A percentile compares a stretch with the other conserved stretches of the same genome.
These are phyloP conservation scores for Davidsoniella neocaledoniae DNA, from an alignment of 2,329 filamentous ascomycete species.

Conservation along the genomic window DNA sequence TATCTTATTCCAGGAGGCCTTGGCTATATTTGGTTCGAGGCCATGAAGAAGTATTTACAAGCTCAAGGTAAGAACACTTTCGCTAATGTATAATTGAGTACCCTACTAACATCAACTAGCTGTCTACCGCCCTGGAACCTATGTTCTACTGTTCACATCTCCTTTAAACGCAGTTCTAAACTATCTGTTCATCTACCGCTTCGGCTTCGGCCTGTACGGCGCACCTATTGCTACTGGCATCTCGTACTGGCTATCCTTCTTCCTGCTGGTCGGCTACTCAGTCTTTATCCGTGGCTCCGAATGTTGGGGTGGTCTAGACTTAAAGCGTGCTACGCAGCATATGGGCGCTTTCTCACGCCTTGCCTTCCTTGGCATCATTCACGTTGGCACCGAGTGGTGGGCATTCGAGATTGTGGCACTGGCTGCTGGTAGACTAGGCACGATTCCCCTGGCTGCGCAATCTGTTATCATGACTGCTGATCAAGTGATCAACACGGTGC, in stretches of 20 bases:
- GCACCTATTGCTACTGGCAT: constrained; percentile 70
- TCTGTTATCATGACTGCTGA: constrained; percentile 83
- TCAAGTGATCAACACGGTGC: constrained; percentile 70
- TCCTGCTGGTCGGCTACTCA: constrained; percentile 57
- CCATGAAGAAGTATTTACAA: constrained; percentile 74
- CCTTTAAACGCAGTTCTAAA: constrained; percentile 69
- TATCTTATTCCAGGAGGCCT: constrained; percentile 64
- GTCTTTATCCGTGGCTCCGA: constrained; percentile 52
- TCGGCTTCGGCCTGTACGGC: constrained; percentile 56
- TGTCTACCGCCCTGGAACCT: constrained; percentile 69
- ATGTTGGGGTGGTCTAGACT: constrained; percentile 63
- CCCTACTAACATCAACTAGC: constrained; percentile 16
- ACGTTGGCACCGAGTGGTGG: constrained; percentile 89
- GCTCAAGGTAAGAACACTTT: constrained; percentile 51
- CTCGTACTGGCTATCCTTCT: constrained; percentile 72
- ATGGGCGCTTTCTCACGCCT: constrained; percentile 55
- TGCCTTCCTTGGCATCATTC: constrained; percentile 58
- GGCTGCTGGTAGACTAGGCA: constrained; percentile 64
- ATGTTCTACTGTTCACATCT: constrained; percentile 66
- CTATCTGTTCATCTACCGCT: constrained; percentile 58
- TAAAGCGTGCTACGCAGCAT: constrained; percentile 46
- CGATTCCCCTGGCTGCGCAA: constrained; percentile 64
- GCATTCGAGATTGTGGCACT: constrained; percentile 83
- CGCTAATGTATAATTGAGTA: constrained; percentile 3
- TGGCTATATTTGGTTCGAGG: constrained; percentile 77